These are phyloP conservation scores for Sechiopsis laciniata DNA, from an alignment of 306 rosid species.

Conservation along the genomic window DNA sequence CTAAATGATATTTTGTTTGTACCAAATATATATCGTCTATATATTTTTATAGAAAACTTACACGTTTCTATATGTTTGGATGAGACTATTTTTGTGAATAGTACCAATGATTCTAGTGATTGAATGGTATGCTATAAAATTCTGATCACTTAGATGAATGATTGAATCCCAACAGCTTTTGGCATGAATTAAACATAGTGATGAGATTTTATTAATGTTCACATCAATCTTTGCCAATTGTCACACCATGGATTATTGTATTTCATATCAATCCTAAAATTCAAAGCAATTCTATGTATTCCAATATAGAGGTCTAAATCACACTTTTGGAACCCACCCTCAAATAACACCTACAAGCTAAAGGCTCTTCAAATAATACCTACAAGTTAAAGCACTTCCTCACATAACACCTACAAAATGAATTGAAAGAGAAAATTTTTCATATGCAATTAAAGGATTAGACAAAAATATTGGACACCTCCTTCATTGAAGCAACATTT, in stretches of 20 bases:
- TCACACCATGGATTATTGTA: neutral
- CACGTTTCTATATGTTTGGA: too few species aligned
- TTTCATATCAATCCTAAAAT: too few species aligned
- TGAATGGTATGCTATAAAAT: too few species aligned
- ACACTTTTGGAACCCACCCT: neutral
- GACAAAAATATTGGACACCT: neutral
- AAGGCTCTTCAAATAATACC: neutral
- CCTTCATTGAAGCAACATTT: neutral
- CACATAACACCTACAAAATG: neutral
- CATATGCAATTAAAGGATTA: neutral
- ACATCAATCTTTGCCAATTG: neutral
- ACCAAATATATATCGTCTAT: too few species aligned
- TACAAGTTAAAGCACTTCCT: neutral
- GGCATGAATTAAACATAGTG: neutral
- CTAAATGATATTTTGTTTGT: too few species aligned
- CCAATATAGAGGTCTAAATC: neutral
- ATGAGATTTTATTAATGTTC: neutral
- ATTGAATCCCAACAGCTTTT: neutral
- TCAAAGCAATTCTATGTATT: neutral
- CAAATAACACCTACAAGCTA: neutral
- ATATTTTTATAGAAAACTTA: too few species aligned
- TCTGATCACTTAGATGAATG: neutral
- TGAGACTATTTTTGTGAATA: too few species aligned
- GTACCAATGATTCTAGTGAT: too few species aligned
- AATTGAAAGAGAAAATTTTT: neutral